Evolutionary conservation across 345 rosid species (phyloP).

Genomic region (Ceriops decandra): DNA sequence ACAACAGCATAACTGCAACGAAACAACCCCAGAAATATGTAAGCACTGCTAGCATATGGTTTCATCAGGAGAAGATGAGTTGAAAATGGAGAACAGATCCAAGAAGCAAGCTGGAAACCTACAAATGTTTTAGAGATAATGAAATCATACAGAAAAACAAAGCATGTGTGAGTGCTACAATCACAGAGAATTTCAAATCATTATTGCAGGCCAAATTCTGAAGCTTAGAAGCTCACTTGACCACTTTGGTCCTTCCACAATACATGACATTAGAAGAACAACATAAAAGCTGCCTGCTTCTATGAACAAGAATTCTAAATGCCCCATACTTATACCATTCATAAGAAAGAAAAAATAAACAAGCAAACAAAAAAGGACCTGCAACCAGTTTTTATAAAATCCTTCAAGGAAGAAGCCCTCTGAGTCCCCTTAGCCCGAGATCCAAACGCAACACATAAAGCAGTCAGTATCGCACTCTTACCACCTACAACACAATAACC

Average conservation of each 20-base stretch:
- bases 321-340: background rate
- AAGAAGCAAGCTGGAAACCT: too few species aligned
- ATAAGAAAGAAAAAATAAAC: background rate
- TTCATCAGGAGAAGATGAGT: background rate
- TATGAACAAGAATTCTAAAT: too few species aligned
- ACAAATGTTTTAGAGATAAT: too few species aligned
- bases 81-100: background rate
- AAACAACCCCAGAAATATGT: background rate
- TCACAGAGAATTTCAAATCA: too few species aligned
- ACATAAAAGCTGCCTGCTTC: background rate
- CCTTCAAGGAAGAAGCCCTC: conserved; percentile 72
- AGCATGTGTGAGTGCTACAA: too few species aligned
- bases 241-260: too few species aligned
- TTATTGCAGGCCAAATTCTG: too few species aligned
- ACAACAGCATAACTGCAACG: conserved; percentile 63
- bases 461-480: conserved; percentile 91
- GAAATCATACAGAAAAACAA: too few species aligned
- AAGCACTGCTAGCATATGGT: too few species aligned
- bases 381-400: conserved; percentile 89
- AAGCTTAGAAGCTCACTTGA: too few species aligned
- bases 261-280: too few species aligned
- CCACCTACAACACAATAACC: conserved; percentile 53
- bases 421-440: conserved; percentile 90
- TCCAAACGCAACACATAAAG: conserved; percentile 87
- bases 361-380: conserved; percentile 41